Base-by-base conservation (phyloP, 2,329 filamentous ascomycete species). In the Dactylellina parvicollis region DNA sequence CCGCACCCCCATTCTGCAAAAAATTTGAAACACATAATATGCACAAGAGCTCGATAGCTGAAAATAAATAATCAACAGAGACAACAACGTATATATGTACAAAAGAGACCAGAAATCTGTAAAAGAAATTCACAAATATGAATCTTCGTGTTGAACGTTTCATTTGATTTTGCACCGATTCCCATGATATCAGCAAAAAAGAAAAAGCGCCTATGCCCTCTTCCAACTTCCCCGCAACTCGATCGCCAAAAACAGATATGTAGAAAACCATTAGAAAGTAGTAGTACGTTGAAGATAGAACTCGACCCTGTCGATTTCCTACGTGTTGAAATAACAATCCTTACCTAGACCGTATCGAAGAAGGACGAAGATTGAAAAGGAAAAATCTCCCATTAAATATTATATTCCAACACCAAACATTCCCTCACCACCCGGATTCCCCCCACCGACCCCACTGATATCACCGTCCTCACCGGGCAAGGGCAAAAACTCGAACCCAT, bases 351-450 rank as follows among this genome's bases (percentile, higher is more conserved):
- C n/a, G n/a, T n/a, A n/a, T n/a, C n/a, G n/a, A n/a, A 47, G 42
- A 47, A 47, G 4, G 7, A 47, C 9, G 30, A 49, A 30, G n/a
- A 47, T 16, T 12, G 30, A 57, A 57, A 57, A 42, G 38, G 14
- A 28, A 57, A n/a, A n/a, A n/a, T n/a, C n/a, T n/a, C n/a, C n/a
- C n/a, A n/a, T n/a, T 30, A 1, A 9, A 26, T 9, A 24, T 24
- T 55, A 71, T 24, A 72, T 64, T 18, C 59, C 67, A 24, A 73
- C 60, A 3, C 69, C 69, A 30, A 73, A 73, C 30, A 73, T 61
- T 3, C 69, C 60, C 9, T 56, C 60, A 1, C 32, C 44, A 14
- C 52, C 50, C 16, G 40, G 30, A 2, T 16, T 38, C 12, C 24
- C 26, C 3, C 22, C 55, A 0, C 69, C 69, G 26, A 65, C 32